Evolutionary conservation across 495 filamentous ascomycete species (phyloP), one percentile per base, ranked within the genome.

Genomic region (Aspergillus baeticus): DNA sequence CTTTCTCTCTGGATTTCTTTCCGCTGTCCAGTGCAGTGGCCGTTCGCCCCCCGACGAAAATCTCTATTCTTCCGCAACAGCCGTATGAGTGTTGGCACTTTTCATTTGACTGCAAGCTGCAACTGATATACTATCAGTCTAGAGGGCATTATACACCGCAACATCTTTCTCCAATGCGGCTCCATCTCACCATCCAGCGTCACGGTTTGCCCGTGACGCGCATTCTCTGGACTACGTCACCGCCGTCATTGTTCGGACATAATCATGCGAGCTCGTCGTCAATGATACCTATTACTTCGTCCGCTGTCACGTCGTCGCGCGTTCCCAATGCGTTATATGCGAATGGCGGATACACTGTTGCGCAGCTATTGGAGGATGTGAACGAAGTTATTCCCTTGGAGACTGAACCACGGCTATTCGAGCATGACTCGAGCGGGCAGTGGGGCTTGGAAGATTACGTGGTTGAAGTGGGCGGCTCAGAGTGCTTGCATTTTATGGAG

Each of bases 371-470:
- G 39, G 88, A 92, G 57, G 83, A 90, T 50, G 77, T 98, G 45
- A 92, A 96, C 64, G 84, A 91, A 34, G 79, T 89, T 21, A 74
- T 97, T 7, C 92, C 92, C 2, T 79, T 98, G 1, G 94, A 97
- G 69, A 87, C 87, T 37, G 82, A 76, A 33, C 65, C 69, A 3
- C 64, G 51, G 15, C 41, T 69, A 29, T 69, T 75, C 33, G 72
- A 75, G 34, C 58, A 65, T 10, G 71, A 76, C 29, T 63, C 54
- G 26, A 72, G 73, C 51, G 79, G 76, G 13, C 81, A 87, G 55
- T 96, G 89, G 89, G 94, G 92, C 1, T 64, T 98, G 22, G 94
- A 98, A 63, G 90, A 98, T 65, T 98, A 98, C 71, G 84, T 84
- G 15, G 92, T 96, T 26, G 88, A 96, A 67, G 78, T 97, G 4